Evolutionary conservation across 2,329 filamentous ascomycete genomes (phyloP).

Genomic region (Alternaria gaisen): DNA sequence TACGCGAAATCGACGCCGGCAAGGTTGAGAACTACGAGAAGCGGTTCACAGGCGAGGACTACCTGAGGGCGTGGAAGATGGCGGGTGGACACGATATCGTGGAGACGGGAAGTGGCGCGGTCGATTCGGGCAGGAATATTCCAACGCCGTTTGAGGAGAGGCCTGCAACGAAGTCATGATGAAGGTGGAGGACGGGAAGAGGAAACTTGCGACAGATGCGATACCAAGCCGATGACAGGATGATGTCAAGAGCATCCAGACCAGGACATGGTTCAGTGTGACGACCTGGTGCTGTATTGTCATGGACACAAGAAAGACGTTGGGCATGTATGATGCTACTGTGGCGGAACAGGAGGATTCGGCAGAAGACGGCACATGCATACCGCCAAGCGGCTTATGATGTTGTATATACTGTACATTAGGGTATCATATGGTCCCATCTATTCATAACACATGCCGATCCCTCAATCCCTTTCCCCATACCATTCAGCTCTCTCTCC

Average conservation of each 20-base stretch:
- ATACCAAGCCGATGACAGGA: background rate
- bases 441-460: background rate
- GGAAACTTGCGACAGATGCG: background rate
- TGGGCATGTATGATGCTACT: background rate
- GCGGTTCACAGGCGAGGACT: constrained; percentile 44
- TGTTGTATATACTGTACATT: constrained; percentile 16
- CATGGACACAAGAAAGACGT: background rate
- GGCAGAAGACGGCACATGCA: background rate
- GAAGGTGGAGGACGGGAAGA: background rate
- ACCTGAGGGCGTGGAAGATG: constrained; percentile 47
- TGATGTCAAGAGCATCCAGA: background rate
- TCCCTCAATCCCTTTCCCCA: background rate
- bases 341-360: background rate
- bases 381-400: background rate
- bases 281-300: background rate
- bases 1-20: constrained; percentile 20
- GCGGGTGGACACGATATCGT: constrained; percentile 42
- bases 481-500: constrained; percentile 54
- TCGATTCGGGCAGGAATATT: constrained; percentile 27
- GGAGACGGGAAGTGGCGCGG: constrained; percentile 6
- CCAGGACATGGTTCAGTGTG: background rate
- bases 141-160: constrained; percentile 39
- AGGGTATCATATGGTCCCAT: constrained; percentile 16
- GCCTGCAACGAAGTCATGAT: constrained; percentile 22
- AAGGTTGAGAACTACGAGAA: constrained; percentile 32